Conservation (phyloP, 805 yeast species). For the Saturnispora saitoi region DNA sequence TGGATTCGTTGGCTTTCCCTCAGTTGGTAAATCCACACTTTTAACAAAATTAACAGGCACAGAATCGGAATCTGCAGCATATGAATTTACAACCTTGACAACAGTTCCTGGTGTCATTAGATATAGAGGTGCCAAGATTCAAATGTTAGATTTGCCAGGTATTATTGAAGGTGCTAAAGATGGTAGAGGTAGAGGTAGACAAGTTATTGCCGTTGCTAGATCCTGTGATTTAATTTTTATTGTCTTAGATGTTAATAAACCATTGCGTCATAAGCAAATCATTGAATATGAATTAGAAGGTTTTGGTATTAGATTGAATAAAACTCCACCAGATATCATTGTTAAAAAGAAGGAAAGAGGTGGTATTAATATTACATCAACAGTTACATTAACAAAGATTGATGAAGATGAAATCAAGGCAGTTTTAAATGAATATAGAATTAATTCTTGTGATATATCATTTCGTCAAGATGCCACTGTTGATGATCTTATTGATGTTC, state of each 20-base stretch:
- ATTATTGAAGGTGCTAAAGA: slow-evolving; percentile 87
- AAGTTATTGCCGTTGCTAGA: slow-evolving; percentile 98
- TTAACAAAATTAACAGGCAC: slow-evolving; percentile 88
- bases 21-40: slow-evolving; percentile 85
- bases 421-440: slow-evolving; percentile 90
- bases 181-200: slow-evolving; percentile 89
- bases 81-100: slow-evolving; percentile 94
- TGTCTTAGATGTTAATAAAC: slow-evolving; percentile 93
- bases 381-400: slow-evolving; percentile 85
- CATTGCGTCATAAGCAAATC: slow-evolving; percentile 86
- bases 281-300: slow-evolving; percentile 96
- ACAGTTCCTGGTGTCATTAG: slow-evolving; percentile 96
- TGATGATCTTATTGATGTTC: slow-evolving; percentile 89
- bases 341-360: slow-evolving; percentile 93
- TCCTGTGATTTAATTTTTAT: slow-evolving; percentile 90
- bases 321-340: slow-evolving; percentile 85
- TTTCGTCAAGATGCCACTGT: slow-evolving; percentile 97
- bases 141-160: slow-evolving; percentile 89
- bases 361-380: slow-evolving; percentile 87
- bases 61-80: slow-evolving; percentile 95
- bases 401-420: slow-evolving; percentile 93
- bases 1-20: slow-evolving; percentile 97
- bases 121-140: slow-evolving; percentile 95
- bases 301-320: slow-evolving; percentile 90
- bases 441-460: slow-evolving; percentile 92